Base-by-base conservation (phyloP, 1,284 basidiomycete genomes). In the Cutaneotrichosporon curvatum region DNA sequence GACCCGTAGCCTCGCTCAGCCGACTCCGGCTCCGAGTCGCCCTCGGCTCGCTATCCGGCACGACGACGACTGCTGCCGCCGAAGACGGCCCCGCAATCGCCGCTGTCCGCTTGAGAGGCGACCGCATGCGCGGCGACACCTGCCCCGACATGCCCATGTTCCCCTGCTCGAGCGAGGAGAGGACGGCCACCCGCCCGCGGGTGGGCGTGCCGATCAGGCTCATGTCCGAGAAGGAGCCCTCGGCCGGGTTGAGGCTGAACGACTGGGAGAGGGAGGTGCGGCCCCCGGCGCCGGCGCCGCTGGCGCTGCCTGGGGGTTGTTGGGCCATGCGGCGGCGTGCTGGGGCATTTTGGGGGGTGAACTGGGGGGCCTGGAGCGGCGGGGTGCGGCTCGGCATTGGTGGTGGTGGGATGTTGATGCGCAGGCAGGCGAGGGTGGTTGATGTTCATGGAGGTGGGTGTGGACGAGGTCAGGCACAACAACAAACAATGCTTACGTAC, bases 101-200 rank as follows among this genome's bases (percentile, higher is more conserved):
- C 8, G 34, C 20, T 2, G 22, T 37, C 19, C 36, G 40, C 2
- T 25, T 30, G 22, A 53, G 44, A n/a, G 53, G 36, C 7, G 48
- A 40, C 21, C 48, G 53, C 30, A 46, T 40, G n/a, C 50, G 48
- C 2, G 53, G 53, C 16, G 53, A 54, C 25, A 54, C 43, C 23
- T 51, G 53, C 10, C 41, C 49, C 7, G 43, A 36, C 48, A 54
- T 48, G 25, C 53, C 49, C 48, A 50, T 50, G 37, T 51, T 42
- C 2, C 53, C 53, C 33, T 54, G 53, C 31, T 54, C 53, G 3
- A 45, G 40, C 5, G 51, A 37, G 1, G 48, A 43, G 28, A 54
- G 46, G 20, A 45, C 38, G 4, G 45, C 40, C 4, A 41, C 45
- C 10, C 53, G 40, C 19, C 43, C 46, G 14, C 37, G 34, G 12